These are phyloP conservation scores for Punctularia strigosozonata DNA, from an alignment of 768 basidiomycete species.

Conservation along the genomic window DNA sequence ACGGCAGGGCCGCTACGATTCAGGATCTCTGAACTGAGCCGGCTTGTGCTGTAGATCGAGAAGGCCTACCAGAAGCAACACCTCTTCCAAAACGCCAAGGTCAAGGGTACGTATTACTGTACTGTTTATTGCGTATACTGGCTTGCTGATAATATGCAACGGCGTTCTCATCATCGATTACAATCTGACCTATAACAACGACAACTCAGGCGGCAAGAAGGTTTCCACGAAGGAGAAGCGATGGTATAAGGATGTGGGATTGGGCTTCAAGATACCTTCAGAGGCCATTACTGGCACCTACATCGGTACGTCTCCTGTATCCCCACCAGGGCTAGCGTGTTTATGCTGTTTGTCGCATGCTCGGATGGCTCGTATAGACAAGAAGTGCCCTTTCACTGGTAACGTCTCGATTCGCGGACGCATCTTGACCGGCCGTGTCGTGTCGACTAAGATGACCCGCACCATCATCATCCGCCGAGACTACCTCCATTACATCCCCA, in stretches of 20 bases:
- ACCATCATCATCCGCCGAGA: constrained; percentile 94
- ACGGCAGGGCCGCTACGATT: no score
- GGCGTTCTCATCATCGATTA: no score
- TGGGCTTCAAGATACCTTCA: constrained; percentile 92
- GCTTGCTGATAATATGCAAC: constrained; percentile 1
- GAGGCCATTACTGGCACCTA: constrained; percentile 96
- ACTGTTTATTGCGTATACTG: background rate
- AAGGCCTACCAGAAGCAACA: constrained; percentile 97
- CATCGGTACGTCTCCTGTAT: constrained; percentile 55
- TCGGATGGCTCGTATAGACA: constrained; percentile 44
- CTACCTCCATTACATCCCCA: constrained; percentile 94
- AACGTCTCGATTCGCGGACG: constrained; percentile 97
- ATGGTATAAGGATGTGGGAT: constrained; percentile 98
- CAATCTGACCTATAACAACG: no score
- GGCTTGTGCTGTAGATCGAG: constrained; percentile 53
- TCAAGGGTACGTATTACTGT: constrained; percentile 55
- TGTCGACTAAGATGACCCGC: constrained; percentile 99
- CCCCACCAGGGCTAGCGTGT: background rate
- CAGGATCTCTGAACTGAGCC: background rate
- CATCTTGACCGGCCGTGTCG: constrained; percentile 94
- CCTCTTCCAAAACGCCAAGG: constrained; percentile 96
- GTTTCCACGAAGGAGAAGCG: constrained; percentile 89
- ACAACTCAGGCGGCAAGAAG: constrained; percentile 87
- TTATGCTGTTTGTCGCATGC: background rate
- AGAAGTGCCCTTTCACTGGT: constrained; percentile 99